A percentile compares a stretch with the other conserved stretches of the same genome.
Evolutionary conservation across 202 grass and related monocot species (phyloP).

Genomic region (Alloteropsis angusta): DNA sequence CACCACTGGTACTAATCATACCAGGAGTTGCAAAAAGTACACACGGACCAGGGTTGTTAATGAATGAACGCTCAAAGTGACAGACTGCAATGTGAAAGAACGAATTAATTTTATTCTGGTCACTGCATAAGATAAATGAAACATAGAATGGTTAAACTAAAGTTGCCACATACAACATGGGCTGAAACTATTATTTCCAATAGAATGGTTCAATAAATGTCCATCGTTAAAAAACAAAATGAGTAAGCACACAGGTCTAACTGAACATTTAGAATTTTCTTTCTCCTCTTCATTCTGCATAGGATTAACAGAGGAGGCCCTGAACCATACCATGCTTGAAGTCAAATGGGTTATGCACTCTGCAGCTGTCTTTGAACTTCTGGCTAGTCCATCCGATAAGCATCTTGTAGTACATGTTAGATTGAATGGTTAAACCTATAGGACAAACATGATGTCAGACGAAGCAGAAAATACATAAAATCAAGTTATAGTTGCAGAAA

Average conservation of each 20-base stretch:
- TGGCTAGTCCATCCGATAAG: slow-evolving; percentile 72
- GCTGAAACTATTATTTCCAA: background rate
- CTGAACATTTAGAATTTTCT: background rate
- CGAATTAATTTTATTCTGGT: background rate
- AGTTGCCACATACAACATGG: background rate
- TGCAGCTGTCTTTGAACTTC: slow-evolving; percentile 82
- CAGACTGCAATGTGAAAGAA: slow-evolving; percentile 48
- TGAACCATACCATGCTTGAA: slow-evolving; percentile 76
- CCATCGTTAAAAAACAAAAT: background rate
- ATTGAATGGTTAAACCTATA: slow-evolving; percentile 91
- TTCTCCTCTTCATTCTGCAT: background rate
- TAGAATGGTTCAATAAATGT: background rate
- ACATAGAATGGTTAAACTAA: background rate
- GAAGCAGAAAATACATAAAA: background rate
- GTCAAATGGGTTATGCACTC: slow-evolving; percentile 72
- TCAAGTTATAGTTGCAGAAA: too few relatives aligned
- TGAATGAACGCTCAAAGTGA: slow-evolving; percentile 72
- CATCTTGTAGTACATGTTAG: slow-evolving; percentile 51
- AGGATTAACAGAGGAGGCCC: background rate
- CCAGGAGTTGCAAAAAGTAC: slow-evolving; percentile 95
- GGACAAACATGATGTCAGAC: slow-evolving; percentile 13
- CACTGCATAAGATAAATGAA: background rate
- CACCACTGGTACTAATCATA: slow-evolving; percentile 65
- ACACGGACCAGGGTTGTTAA: slow-evolving; percentile 82
- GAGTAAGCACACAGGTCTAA: background rate